Conservation (phyloP, 192 early-diverging fungal genomes). For the Umbelopsis isabellina region DNA sequence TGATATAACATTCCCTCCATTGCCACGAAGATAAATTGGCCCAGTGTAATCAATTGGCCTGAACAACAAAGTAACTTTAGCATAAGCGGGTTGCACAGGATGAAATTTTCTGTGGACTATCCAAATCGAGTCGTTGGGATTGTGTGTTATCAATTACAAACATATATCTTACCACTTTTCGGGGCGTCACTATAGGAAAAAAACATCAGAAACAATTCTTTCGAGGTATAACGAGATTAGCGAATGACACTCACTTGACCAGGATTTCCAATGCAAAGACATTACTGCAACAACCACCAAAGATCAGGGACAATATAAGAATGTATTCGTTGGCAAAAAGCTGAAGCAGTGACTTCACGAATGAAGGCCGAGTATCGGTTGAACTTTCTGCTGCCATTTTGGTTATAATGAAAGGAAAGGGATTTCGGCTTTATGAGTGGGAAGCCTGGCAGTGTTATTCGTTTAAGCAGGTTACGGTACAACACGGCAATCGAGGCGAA, state of each 20-base stretch:
- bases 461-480: background rate
- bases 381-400: conserved; percentile 1
- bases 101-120: background rate
- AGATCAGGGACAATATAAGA: conserved; percentile 73
- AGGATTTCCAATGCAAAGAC: conserved; percentile 84
- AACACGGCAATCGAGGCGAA: no score
- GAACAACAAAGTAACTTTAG: conserved; percentile 41
- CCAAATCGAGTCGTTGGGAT: background rate
- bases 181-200: conserved; percentile 48
- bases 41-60: conserved; percentile 84
- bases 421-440: background rate
- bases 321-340: conserved; percentile 51
- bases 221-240: background rate
- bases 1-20: conserved; percentile 67
- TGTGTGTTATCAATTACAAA: background rate
- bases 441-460: no score
- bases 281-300: conserved; percentile 89
- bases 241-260: conserved; percentile 53
- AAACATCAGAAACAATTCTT: background rate
- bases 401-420: background rate
- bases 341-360: conserved; percentile 22
- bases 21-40: conserved; percentile 80
- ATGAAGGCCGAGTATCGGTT: background rate
- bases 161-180: conserved; percentile 48
- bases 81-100: conserved; percentile 29